A percentile compares a stretch with the other conserved stretches of the same genome.
Conservation (phyloP, 805 yeast species). For the Wickerhamomyces bovis region DNA sequence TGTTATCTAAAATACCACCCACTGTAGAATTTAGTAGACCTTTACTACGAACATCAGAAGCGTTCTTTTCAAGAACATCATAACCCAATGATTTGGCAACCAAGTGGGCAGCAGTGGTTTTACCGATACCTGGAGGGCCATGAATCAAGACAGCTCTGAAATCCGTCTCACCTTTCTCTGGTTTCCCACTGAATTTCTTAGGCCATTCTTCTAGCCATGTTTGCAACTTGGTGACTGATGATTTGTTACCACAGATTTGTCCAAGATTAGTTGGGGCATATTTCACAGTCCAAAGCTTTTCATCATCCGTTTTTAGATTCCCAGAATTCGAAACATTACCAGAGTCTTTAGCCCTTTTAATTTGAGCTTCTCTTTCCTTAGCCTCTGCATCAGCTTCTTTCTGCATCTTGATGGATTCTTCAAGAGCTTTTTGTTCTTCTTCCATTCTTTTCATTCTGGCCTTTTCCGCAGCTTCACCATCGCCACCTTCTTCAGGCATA, state of each 20-base stretch:
- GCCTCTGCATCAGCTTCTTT: slow-evolving; percentile 37
- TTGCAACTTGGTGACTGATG: slow-evolving; percentile 56
- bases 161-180: slow-evolving; percentile 62
- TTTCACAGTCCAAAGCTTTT: slow-evolving; percentile 85
- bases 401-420: slow-evolving; percentile 44
- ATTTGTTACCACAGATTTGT: slow-evolving; percentile 90
- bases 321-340: slow-evolving; percentile 16
- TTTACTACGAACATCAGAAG: slow-evolving; percentile 88
- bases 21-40: slow-evolving; percentile 62
- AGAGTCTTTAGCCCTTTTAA: slow-evolving; percentile 21
- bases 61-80: slow-evolving; percentile 73
- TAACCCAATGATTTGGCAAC: slow-evolving; percentile 65
- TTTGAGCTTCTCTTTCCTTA: slow-evolving; percentile 23
- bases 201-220: slow-evolving; percentile 82
- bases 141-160: slow-evolving; percentile 77
- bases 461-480: slow-evolving; percentile 68
- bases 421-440: slow-evolving; percentile 53
- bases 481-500: slow-evolving; percentile 93
- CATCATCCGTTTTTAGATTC: slow-evolving; percentile 38
- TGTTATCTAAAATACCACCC: slow-evolving; percentile 67
- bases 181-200: slow-evolving; percentile 40
- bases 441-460: slow-evolving; percentile 64
- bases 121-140: slow-evolving; percentile 39
- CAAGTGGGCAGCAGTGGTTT: slow-evolving; percentile 41
- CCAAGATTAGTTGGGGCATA: slow-evolving; percentile 76